Base-by-base conservation (phyloP, 345 rosid species). In the Rhizophora mangle region DNA sequence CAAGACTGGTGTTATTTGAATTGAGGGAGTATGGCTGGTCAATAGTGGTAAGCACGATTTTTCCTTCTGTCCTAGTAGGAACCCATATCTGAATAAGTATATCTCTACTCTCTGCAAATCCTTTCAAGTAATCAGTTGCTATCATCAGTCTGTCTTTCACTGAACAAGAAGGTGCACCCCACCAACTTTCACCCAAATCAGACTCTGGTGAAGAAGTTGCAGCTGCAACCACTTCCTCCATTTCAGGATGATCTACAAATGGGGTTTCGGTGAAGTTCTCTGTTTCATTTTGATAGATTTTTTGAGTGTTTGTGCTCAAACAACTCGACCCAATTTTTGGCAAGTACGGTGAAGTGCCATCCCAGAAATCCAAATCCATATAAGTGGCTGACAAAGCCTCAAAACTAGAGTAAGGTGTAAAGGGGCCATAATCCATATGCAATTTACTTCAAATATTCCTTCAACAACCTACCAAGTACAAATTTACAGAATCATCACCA, bases 301-400 rank as follows among this genome's bases (percentile, higher is more conserved):
- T 76, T 47, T 76, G 73, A 19, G 81, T 61, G 56, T 76, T 71
- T 47, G 59, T 60, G 62, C 72, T 73, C 68, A 76, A 74, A 69
- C 74, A 69, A 73, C 68, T 74, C 43, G 65, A 10, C 65, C 72
- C 81, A 2, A 67, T 66, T 0, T 64, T 61, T 46, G 83, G 80
- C 67, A 79, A 56, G 68, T 34, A 71, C 65, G 34, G 68, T 54
- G 80, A 61, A 59, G 73, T 72, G 71, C 71, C 65, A 70, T 88
- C 93, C 93, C 84, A 81, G 66, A 87, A 78, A 79, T 89, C 91
- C 79, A 89, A 82, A 77, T 93, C 98, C 91, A 88, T 84, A 78
- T 86, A 81, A 60, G 86, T 64, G 62, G 75, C 87, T 29, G 81
- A 55, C 61, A 82, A 78, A 74, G 61, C 81, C 69, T 76, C 82